phyloP scores from a whole-genome alignment of 148 eudicot species.

The Polygonum maritimum region DNA sequence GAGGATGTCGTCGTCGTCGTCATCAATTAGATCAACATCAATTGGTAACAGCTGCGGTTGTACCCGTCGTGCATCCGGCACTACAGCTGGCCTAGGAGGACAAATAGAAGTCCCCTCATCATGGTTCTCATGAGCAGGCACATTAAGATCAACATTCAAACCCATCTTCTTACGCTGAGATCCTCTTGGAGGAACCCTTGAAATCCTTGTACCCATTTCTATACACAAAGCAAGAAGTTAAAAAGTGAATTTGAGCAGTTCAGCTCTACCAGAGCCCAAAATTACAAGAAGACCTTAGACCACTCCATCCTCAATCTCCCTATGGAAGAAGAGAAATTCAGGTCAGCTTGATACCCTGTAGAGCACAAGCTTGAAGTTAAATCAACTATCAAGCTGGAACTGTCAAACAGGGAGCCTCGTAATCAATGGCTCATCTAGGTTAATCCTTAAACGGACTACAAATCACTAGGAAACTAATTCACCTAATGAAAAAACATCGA shows the following conservation, averaged over 20 bases:
- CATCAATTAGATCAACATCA: conserved; percentile 64
- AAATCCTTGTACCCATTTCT: conserved; percentile 53
- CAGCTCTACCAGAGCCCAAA: neutral
- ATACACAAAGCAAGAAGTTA: neutral
- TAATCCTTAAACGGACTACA: neutral
- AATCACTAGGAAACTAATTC: neutral
- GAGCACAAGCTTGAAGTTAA: neutral
- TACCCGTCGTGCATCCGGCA: conserved; percentile 3
- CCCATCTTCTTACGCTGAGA: conserved; percentile 32
- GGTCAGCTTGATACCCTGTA: neutral
- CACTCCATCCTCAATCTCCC: neutral
- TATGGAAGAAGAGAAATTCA: neutral
- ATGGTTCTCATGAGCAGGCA: conserved; percentile 19
- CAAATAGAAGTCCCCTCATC: conserved; percentile 37
- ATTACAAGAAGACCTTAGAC: neutral
- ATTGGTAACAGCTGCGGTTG: conserved; percentile 40
- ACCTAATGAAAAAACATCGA: neutral
- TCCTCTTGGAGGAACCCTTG: conserved; percentile 24
- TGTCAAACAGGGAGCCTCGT: neutral
- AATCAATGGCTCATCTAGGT: neutral
- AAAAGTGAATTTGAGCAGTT: neutral
- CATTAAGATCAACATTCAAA: conserved; percentile 66
- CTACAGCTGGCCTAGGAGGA: conserved; percentile 8
- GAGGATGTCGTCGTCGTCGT: conserved; percentile 47
- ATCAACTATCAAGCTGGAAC: neutral